Base-by-base conservation (phyloP, 2,329 filamentous ascomycete species). In the Colletotrichum karsti region DNA sequence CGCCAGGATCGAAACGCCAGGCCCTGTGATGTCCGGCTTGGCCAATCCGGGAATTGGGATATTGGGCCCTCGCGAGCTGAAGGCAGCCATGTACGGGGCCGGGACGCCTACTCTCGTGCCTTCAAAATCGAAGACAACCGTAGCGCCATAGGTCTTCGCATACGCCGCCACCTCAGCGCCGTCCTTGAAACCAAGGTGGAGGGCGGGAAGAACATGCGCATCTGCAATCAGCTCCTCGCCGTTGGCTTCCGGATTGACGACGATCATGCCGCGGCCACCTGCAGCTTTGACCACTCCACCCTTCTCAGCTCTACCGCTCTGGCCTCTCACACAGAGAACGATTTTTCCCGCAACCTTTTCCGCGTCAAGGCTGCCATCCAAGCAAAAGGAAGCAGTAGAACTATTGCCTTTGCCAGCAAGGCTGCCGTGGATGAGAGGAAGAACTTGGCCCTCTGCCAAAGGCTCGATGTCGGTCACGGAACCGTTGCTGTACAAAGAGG, bases 21-120 rank as follows among this genome's bases (percentile, higher is more conserved):
- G 69, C 0, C 62, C 69, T 2, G 69, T 71, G 58, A 71, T 64
- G 12, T 71, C 69, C 8, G 69, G 69, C 54, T 71, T 71, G 6
- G 54, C 58, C 10, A 70, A 28, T 22, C 55, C 44, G 4, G 67
- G 63, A 2, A 58, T 48, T 7, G 24, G 37, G 3, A 37, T 18
- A 50, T 67, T 67, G 5, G 69, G 69, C 5, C 69, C 69, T 7
- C 69, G 55, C 3, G 53, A 60, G 44, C 67, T 69, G 58, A 71
- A 71, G n/a, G 12, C 53, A 1, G 69, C 69, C 62, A 69, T 71
- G 10, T 44, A 2, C 3, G 69, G 69, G 10, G 69, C 69, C 13
- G 63, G 41, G 2, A 56, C 48, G 3, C 63, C 63, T 35, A 62
- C 15, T 10, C 39, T 28, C n/a, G 63, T 62, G 18, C 63, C 63